A percentile compares a stretch with the other conserved stretches of the same genome.
Evolutionary conservation across 768 basidiomycete species (phyloP).

Genomic region (Leccinum boreale): DNA sequence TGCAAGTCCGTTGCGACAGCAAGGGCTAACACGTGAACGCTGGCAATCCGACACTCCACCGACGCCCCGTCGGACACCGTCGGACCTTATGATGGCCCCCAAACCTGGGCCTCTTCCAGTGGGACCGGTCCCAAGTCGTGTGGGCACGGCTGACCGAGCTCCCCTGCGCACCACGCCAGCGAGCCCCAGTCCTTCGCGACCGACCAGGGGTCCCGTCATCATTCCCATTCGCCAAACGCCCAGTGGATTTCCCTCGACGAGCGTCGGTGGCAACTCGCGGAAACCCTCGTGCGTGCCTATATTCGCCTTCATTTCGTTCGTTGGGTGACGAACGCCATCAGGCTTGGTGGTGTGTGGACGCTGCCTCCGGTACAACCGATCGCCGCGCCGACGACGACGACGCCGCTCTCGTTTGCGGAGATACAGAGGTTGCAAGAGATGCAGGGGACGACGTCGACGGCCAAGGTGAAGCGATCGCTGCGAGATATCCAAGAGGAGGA

Average conservation of each 20-base stretch:
- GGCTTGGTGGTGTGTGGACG: slow-evolving; percentile 58
- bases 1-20: not conserved
- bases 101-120: slow-evolving; percentile 1
- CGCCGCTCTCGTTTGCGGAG: slow-evolving; percentile 64
- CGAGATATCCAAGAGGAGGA: slow-evolving; percentile 88
- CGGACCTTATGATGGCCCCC: slow-evolving; percentile 8
- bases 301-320: not conserved
- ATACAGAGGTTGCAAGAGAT: slow-evolving; percentile 79
- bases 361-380: slow-evolving; percentile 49
- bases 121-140: not conserved
- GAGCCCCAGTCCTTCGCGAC: slow-evolving; percentile 28
- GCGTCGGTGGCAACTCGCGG: slow-evolving; percentile 27
- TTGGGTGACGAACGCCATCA: slow-evolving; percentile 1
- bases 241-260: slow-evolving; percentile 23
- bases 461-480: slow-evolving; percentile 60
- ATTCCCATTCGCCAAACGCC: slow-evolving; percentile 51
- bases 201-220: slow-evolving; percentile 57
- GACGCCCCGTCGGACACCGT: slow-evolving; percentile 7
- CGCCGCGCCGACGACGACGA: slow-evolving; percentile 29
- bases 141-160: slow-evolving; percentile 9
- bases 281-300: slow-evolving; percentile 46
- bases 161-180: slow-evolving; percentile 23
- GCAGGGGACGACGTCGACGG: slow-evolving; percentile 36
- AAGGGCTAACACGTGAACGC: not conserved
- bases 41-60: slow-evolving; percentile 6